Evolutionary conservation across 352 stramenopile genomes (phyloP), one percentile per base, ranked within the genome.

Genomic region (Phytophthora megakarya): DNA sequence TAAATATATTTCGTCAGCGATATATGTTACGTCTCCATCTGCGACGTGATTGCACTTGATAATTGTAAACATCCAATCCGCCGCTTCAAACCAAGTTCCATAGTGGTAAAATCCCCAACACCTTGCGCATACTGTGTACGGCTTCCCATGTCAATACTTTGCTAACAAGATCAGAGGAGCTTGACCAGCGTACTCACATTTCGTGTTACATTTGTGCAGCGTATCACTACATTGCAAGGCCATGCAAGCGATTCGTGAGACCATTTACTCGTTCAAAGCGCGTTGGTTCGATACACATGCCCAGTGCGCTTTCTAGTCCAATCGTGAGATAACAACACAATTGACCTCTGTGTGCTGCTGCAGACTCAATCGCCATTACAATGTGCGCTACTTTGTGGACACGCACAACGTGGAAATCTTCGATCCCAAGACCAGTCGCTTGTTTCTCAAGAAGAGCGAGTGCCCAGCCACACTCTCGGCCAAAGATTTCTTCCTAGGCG

Each of bases 391-490:
- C 71, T 96, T 89, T 56, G 63, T 81, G 22, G 80, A 94, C 39
- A 79, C 75, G 45, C 70, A 93, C 72, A 76, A 93, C 47, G 74
- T 95, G 43, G 89, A 97, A 75, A 96, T 97, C 72, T 88, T 93
- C 61, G 89, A 97, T 62, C 74, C 83, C 25, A 95, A 95, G 68
- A 91, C 76, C 10, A 92, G 88, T 67, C 87, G 92, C 39, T 78
- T 93, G 10, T 98, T 98, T 66, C 81, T 98, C 13, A 97, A 96
- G 62, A 96, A 94, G 59, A 95, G 86, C 28, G 90, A 95, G 55
- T 85, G 89, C 40, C 87, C 88, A 3, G 32, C 73, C 6, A 72
- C 84, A 10, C 60, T 97, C 19, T 78, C 75, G 21, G 45, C 65
- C 19, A 78, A 86, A 11, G 90, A 97, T 43, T 97, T 97, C 59